Evolutionary conservation across 257 asterid species (phyloP), one percentile per base, ranked within the genome.

Genomic region (Petrea volubilis): DNA sequence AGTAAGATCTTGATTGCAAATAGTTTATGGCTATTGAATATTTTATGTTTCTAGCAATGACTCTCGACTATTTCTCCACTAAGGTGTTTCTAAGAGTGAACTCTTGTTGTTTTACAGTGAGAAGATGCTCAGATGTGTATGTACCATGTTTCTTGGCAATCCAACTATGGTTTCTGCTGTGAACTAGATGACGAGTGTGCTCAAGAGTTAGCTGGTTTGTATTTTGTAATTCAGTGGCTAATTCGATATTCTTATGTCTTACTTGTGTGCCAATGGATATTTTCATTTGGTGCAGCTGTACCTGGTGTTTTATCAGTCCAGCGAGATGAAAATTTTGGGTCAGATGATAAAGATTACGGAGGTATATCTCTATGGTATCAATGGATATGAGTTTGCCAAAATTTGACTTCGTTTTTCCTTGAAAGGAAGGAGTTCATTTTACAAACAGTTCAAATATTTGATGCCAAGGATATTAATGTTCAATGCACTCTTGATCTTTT

Each of bases 51-150:
- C n/a, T n/a, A n/a, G n/a, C n/a, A n/a, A n/a, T n/a, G n/a, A n/a
- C n/a, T n/a, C n/a, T n/a, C n/a, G n/a, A n/a, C 7, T 6, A 3
- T 20, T 44, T 40, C 25, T 27, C 61, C 4, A 12, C 51, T 64
- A 17, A 29, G 72, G 21, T 40, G 29, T 53, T 64, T 58, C 67
- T 72, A 29, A 70, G 25, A 44, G 75, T 69, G 43, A 57, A 46
- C 38, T 59, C 33, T 11, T 70, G 62, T 77, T 67, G 66, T 74
- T 67, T 70, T 58, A 44, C 87, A 95, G 99, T 67, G 94, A 88
- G 78, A 77, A 66, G 99, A 90, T 70, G 93, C 99, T 50, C 98
- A 95, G 77, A 92, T 89, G 98, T 95, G 99, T 79, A 84, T 95
- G 38, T 95, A 90, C 78, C 95, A 91, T 38, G 70, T 84, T 41